Conservation (phyloP, 192 early-diverging fungal species). For the Backusella psychrophila region DNA sequence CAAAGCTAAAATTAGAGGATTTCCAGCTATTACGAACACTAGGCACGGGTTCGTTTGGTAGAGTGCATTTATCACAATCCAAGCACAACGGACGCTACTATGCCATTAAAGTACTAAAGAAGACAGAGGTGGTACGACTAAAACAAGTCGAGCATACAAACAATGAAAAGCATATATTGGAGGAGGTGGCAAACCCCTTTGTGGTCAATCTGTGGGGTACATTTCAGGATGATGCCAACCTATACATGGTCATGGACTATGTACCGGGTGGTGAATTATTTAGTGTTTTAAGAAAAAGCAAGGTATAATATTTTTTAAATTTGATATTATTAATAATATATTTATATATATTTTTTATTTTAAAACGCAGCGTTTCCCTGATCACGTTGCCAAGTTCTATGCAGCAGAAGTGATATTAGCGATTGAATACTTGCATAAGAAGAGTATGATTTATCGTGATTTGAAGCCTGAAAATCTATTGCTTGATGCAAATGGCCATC, state of each 20-base stretch:
- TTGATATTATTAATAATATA: not conserved
- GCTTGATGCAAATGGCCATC: conserved; percentile 71
- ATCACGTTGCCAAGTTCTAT: conserved; percentile 74
- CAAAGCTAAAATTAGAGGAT: conserved; percentile 66
- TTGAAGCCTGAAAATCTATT: conserved; percentile 81
- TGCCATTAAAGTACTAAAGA: conserved; percentile 96
- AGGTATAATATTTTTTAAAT: conserved; percentile 47
- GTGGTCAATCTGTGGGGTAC: conserved; percentile 88
- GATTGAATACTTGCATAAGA: conserved; percentile 72
- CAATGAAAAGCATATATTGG: conserved; percentile 94
- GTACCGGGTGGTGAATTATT: conserved; percentile 93
- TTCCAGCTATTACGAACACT: conserved; percentile 86
- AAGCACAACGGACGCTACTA: conserved; percentile 81
- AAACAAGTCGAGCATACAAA: conserved; percentile 98
- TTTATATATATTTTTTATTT: conserved; percentile 5
- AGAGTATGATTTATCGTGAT: conserved; percentile 75
- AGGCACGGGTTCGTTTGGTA: conserved; percentile 96
- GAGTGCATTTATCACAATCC: conserved; percentile 89
- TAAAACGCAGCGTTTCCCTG: conserved; percentile 54
- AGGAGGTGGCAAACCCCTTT: conserved; percentile 81
- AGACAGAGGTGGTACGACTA: conserved; percentile 89
- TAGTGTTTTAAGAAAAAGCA: conserved; percentile 70
- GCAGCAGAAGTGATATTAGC: conserved; percentile 70
- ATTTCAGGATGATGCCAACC: conserved; percentile 88
- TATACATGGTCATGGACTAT: conserved; percentile 97